phyloP scores from a whole-genome alignment of 257 asterid species.

The Anisodus acutangulus region DNA sequence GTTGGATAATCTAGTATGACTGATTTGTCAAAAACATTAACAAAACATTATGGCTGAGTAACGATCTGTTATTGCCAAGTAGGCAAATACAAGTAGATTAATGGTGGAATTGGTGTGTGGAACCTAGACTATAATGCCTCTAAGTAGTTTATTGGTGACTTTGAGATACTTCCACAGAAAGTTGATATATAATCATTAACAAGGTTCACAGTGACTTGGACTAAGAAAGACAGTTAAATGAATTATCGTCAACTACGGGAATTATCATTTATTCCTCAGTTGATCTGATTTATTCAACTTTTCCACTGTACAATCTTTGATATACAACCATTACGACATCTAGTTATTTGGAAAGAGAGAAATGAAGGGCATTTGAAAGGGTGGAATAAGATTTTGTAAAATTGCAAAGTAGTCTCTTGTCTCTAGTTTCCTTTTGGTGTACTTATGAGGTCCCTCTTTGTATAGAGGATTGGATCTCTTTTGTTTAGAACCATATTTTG shows the following conservation, averaged over 20 bases:
- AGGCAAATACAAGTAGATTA: background rate
- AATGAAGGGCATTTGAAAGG: too few relatives aligned
- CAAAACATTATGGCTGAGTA: slow-evolving; percentile 9
- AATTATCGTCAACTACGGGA: background rate
- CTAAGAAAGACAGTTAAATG: background rate
- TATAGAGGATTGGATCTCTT: too few relatives aligned
- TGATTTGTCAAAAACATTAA: background rate
- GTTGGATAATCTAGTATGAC: slow-evolving; percentile 11
- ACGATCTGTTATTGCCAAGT: background rate
- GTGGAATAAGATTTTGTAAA: too few relatives aligned
- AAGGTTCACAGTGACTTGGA: background rate
- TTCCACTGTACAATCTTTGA: background rate
- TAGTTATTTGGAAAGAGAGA: too few relatives aligned
- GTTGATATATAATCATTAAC: background rate
- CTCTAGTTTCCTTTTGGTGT: background rate
- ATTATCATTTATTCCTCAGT: background rate
- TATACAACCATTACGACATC: background rate
- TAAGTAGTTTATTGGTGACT: background rate
- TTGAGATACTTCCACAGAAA: background rate
- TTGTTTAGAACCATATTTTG: too few relatives aligned
- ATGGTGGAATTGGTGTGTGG: background rate
- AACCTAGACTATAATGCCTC: background rate
- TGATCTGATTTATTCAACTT: background rate
- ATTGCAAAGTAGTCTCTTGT: too few relatives aligned
- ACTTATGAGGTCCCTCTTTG: too few relatives aligned